Evolutionary conservation across 495 filamentous ascomycete genomes (phyloP), one percentile per base, ranked within the genome.

Genomic region (Podospora pseudocomata): DNA sequence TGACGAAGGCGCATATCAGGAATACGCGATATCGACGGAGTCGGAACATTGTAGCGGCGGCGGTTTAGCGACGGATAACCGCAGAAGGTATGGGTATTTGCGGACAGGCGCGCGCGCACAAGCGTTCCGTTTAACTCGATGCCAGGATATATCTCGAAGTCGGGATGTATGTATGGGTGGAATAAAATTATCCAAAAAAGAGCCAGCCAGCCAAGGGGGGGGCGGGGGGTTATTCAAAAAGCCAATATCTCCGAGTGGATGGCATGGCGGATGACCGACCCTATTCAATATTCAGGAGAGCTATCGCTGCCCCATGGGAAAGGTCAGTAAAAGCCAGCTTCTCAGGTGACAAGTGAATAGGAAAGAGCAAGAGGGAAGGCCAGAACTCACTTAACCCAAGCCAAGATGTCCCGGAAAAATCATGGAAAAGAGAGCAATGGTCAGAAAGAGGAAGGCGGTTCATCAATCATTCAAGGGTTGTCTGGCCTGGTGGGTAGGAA

Each of bases 11-110:
- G 74, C 91, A 89, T 71, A 91, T 78, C 60, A 93, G 74, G 68
- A 92, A 89, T 60, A 89, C 82, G 65, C 92, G 88, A 73, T 92
- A 94, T 78, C 92, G 85, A 63, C 92, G 89, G 70, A 91, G 77
- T 54, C 91, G 90, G 67, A 91, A 80, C 92, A 95, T 94, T 61
- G 71, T 80, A 76, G 65, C 26, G 26, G 65, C 26, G 26, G 26
- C 39, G 39, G 39, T 49, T 16, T 49, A 5, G 39, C 15, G 9
- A 49, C 39, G 39, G 39, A 16, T 49, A 49, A 49, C 39, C 39
- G 39, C 39, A 49, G 39, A 49, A 11, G 39, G 39, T 49, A 11
- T 16, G 39, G 39, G 39, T 49, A 11, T 16, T 1, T 32, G 7
- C 7, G 39, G 7, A 49, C 2, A 3, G 7, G 39, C 9, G 39